phyloP scores from a whole-genome alignment of 805 yeast species.

The Saccharomycopsis selenospora region DNA sequence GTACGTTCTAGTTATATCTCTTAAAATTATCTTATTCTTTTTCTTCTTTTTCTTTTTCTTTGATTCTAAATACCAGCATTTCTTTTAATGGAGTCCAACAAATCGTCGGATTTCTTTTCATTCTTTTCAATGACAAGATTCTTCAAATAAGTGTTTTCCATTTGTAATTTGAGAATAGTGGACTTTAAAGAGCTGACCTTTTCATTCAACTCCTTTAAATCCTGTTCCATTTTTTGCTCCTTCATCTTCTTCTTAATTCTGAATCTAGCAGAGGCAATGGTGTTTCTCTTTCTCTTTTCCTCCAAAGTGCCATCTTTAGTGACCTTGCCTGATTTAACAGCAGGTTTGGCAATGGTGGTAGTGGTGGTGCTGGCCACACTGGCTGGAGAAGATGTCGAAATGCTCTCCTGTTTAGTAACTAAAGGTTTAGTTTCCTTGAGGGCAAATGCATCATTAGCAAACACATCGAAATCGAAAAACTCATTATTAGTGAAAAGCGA shows the following conservation, averaged over 20 bases:
- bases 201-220: conserved; percentile 56
- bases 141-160: conserved; percentile 55
- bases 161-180: conserved; percentile 46
- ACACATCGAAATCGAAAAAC: conserved; percentile 13
- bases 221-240: conserved; percentile 85
- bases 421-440: conserved; percentile 7
- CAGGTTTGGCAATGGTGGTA: not conserved
- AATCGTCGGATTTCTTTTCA: conserved; percentile 33
- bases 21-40: too few relatives aligned
- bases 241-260: conserved; percentile 85
- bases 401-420: not conserved
- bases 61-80: conserved; percentile 30
- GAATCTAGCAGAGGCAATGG: conserved; percentile 93
- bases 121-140: conserved; percentile 48
- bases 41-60: too few relatives aligned
- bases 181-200: conserved; percentile 38
- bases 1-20: too few relatives aligned
- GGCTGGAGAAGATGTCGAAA: conserved; percentile 1
- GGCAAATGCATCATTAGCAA: conserved; percentile 10
- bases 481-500: conserved; percentile 10
- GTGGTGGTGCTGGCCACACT: conserved; percentile 1
- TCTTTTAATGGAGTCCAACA: conserved; percentile 33
- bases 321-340: not conserved
- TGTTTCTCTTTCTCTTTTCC: conserved; percentile 79
- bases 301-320: conserved; percentile 1